A percentile compares a stretch with the other conserved stretches of the same genome.
Conservation (phyloP, 345 rosid species). For the Anacardium occidentale region DNA sequence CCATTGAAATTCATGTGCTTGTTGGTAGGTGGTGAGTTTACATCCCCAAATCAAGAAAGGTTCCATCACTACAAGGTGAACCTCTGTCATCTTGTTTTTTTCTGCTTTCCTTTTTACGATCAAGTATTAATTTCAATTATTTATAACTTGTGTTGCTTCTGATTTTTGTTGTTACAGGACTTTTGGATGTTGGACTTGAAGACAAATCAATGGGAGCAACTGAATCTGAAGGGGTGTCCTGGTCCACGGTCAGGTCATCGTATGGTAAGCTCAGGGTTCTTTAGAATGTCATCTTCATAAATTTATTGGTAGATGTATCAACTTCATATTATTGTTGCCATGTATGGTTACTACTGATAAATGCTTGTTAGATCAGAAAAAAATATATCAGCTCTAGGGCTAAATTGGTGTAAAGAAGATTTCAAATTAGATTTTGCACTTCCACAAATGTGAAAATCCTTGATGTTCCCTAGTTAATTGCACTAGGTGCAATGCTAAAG, state of each 20-base stretch:
- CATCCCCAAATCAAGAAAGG: constrained; percentile 94
- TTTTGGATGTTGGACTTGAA: constrained; percentile 91
- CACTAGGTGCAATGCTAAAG: not conserved
- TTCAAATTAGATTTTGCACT: not conserved
- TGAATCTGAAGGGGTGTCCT: constrained; percentile 87
- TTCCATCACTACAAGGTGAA: constrained; percentile 95
- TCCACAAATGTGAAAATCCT: constrained; percentile 1
- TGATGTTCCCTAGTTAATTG: not conserved
- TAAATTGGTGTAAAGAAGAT: not conserved
- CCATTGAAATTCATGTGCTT: not conserved
- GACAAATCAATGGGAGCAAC: constrained; percentile 94
- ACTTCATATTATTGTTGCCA: not conserved
- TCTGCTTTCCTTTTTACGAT: not conserved
- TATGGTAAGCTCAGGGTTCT: constrained; percentile 54
- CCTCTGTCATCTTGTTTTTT: not conserved
- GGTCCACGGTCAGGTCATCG: constrained; percentile 97
- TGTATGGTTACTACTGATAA: not conserved
- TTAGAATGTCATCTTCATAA: not conserved
- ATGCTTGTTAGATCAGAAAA: not conserved
- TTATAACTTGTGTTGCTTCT: not conserved
- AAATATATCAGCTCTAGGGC: not conserved
- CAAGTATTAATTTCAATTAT: constrained; percentile 1
- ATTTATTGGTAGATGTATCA: not conserved
- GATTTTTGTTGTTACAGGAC: constrained; percentile 46
- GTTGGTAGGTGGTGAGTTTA: constrained; percentile 85